These are phyloP conservation scores for Chaetomiaceae sp. DNA, from an alignment of 2,329 filamentous ascomycete genomes.

Conservation along the genomic window DNA sequence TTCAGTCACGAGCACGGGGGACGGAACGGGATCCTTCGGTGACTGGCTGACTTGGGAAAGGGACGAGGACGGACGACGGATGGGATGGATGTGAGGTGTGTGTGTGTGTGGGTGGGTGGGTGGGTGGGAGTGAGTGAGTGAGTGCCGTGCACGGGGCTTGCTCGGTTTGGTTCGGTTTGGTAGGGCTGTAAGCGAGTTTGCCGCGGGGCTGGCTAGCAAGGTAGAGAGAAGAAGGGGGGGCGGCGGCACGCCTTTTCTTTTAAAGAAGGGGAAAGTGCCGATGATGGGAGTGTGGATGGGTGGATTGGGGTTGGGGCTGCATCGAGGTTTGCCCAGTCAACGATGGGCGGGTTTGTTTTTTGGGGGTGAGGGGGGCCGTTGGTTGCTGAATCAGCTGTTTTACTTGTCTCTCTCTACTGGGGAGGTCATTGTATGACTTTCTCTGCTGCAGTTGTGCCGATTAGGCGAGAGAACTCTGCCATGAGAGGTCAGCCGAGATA, in stretches of 20 bases:
- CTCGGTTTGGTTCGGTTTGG: too few relatives aligned
- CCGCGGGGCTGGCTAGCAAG: too few relatives aligned
- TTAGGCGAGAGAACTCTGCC: neutral
- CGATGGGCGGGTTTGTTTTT: neutral
- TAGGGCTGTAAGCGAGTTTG: too few relatives aligned
- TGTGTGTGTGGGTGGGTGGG: too few relatives aligned
- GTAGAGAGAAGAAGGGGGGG: neutral
- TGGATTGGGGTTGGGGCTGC: neutral
- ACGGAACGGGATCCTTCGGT: too few relatives aligned
- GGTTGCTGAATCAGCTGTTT: conserved; percentile 26
- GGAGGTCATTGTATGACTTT: neutral
- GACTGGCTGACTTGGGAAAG: too few relatives aligned
- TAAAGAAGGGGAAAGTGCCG: neutral
- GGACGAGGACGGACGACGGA: too few relatives aligned
- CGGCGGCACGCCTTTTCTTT: neutral
- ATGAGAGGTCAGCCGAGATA: neutral
- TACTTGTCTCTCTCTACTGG: conserved; percentile 13
- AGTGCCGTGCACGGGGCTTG: too few relatives aligned
- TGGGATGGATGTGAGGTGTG: too few relatives aligned
- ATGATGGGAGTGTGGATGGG: too few relatives aligned
- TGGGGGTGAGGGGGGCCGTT: neutral
- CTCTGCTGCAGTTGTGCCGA: conserved; percentile 7
- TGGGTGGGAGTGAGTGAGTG: too few relatives aligned
- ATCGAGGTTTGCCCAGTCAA: neutral
- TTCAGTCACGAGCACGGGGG: too few relatives aligned